phyloP scores from a whole-genome alignment of 2,329 filamentous ascomycete species.

The Paraphoma chrysanthemicola region DNA sequence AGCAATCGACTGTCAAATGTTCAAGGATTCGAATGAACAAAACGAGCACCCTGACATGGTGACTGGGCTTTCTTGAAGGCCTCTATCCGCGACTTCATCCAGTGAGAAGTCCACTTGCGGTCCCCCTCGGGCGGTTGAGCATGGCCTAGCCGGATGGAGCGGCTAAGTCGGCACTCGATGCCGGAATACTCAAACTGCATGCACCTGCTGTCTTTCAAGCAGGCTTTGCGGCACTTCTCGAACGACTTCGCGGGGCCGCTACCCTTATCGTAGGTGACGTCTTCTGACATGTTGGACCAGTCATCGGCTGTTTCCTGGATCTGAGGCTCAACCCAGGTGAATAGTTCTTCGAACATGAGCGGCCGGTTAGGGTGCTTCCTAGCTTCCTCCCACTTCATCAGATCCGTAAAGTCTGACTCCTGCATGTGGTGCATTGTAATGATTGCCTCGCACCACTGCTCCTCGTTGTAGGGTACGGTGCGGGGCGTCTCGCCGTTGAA shows the following conservation, averaged over 20 bases:
- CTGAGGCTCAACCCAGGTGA: constrained; percentile 34
- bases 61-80: constrained; percentile 37
- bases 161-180: constrained; percentile 35
- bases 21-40: constrained; percentile 46
- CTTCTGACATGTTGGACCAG: constrained; percentile 45
- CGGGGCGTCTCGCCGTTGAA: constrained; percentile 53
- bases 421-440: constrained; percentile 48
- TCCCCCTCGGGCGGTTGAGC: constrained; percentile 27
- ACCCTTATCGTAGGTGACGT: constrained; percentile 27
- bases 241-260: constrained; percentile 31
- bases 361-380: constrained; percentile 31
- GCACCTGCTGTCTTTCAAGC: constrained; percentile 36
- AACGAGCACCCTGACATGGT: constrained; percentile 40
- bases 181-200: constrained; percentile 42
- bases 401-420: constrained; percentile 34
- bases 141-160: constrained; percentile 39
- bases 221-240: constrained; percentile 36
- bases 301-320: constrained; percentile 33
- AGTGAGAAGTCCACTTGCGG: constrained; percentile 36
- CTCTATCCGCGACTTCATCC: constrained; percentile 39
- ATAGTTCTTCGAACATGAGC: constrained; percentile 45
- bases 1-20: neutral
- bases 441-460: constrained; percentile 54
- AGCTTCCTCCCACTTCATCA: constrained; percentile 36
- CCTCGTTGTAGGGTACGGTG: constrained; percentile 46